Evolutionary conservation across 768 basidiomycete species (phyloP).

Genomic region (Auricularia auricula-judae): DNA sequence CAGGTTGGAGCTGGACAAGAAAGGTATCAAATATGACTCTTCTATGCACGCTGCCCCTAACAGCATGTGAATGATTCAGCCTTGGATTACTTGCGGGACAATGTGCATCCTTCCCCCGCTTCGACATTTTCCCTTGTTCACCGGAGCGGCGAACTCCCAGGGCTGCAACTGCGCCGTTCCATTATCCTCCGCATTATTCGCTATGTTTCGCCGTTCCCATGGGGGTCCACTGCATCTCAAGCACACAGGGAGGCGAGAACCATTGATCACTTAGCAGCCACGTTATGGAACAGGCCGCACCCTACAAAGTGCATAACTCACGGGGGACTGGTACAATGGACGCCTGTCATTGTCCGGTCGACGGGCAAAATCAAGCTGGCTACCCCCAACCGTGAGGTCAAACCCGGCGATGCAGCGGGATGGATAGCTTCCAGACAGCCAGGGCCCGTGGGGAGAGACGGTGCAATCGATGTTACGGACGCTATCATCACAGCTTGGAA

Average conservation of each 20-base stretch:
- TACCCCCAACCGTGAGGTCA: not conserved
- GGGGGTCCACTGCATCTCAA: constrained; percentile 62
- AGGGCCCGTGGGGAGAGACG: constrained; percentile 5
- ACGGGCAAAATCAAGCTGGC: constrained; percentile 3
- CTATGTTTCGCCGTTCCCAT: constrained; percentile 60
- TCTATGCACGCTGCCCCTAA: too few relatives aligned
- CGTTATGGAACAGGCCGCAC: constrained; percentile 31
- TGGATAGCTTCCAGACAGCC: constrained; percentile 60
- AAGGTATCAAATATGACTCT: constrained; percentile 9
- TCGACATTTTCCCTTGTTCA: constrained; percentile 25
- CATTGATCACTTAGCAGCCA: constrained; percentile 35
- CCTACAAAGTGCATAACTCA: constrained; percentile 12
- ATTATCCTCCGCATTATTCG: constrained; percentile 42
- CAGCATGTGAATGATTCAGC: constrained; percentile 37
- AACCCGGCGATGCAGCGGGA: constrained; percentile 23
- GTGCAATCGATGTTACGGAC: constrained; percentile 24
- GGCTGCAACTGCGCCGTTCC: constrained; percentile 10
- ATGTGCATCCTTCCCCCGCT: constrained; percentile 22
- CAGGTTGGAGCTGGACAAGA: constrained; percentile 10
- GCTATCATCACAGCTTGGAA: not conserved
- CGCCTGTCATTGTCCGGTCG: constrained; percentile 21
- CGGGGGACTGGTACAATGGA: constrained; percentile 57
- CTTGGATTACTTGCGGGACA: not conserved
- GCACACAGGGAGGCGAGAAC: constrained; percentile 38
- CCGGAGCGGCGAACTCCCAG: constrained; percentile 7